These are phyloP conservation scores for Solanum hybrid DNA, from an alignment of 305 asterid genomes.

Conservation along the genomic window DNA sequence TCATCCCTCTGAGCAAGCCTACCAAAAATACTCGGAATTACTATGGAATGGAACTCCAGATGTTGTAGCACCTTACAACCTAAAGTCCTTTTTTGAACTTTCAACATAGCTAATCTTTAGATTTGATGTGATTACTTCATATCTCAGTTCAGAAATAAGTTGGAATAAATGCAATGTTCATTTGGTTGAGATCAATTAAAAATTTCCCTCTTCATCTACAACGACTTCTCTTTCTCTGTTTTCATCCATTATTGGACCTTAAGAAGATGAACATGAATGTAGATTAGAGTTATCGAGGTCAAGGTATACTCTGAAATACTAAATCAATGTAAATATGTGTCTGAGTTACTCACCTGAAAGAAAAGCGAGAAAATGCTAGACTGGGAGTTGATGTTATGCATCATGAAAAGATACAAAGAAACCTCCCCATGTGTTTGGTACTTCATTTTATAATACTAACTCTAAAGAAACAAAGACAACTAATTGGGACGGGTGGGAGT, in stretches of 20 bases:
- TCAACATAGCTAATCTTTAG: too few relatives aligned
- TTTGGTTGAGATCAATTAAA: too few relatives aligned
- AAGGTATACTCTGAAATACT: not conserved
- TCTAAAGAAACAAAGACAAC: too few relatives aligned
- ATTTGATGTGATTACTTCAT: too few relatives aligned
- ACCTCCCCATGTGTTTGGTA: not conserved
- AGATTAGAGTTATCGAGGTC: not conserved
- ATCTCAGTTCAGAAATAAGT: too few relatives aligned
- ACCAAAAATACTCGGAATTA: conserved; percentile 43
- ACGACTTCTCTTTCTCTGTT: too few relatives aligned
- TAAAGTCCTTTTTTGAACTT: not conserved
- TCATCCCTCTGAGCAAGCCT: conserved; percentile 42
- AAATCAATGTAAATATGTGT: too few relatives aligned
- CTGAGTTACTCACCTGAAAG: too few relatives aligned
- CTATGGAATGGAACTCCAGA: conserved; percentile 29
- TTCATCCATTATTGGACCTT: not conserved
- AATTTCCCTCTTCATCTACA: too few relatives aligned
- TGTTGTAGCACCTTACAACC: conserved; percentile 10
- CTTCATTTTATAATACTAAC: not conserved
- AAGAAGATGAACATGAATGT: not conserved
- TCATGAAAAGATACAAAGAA: not conserved
- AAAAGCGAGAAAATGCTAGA: too few relatives aligned
- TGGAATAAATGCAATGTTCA: too few relatives aligned
- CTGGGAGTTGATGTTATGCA: too few relatives aligned
- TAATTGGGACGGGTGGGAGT: not conserved